Percentiles rank a stretch among this genome's conserved stretches.
These are phyloP conservation scores for Rhipidocladum racemiflorum DNA, from an alignment of 176 grass and related monocot genomes.

Conservation along the genomic window DNA sequence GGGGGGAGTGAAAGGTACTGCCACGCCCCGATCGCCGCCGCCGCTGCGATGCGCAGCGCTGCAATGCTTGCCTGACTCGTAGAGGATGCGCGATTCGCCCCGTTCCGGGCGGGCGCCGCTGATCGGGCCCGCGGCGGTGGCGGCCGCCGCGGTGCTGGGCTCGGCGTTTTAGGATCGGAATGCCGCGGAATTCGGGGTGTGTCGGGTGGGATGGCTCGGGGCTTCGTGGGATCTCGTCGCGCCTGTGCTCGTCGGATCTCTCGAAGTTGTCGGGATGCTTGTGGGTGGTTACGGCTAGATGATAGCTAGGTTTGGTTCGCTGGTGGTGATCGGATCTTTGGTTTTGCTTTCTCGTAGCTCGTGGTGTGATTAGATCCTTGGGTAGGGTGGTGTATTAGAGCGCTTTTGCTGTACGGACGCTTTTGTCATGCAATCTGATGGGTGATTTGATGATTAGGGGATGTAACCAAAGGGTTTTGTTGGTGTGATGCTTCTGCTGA, in stretches of 20 bases:
- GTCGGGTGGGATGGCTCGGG: not conserved
- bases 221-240: constrained; percentile 9
- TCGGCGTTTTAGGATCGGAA: constrained; percentile 25
- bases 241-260: constrained; percentile 21
- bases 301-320: not conserved
- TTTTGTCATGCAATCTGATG: not conserved
- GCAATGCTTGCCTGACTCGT: not conserved
- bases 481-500: not conserved
- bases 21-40: not conserved
- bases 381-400: not conserved
- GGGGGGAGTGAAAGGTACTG: constrained; percentile 8
- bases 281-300: not conserved
- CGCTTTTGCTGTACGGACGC: not conserved
- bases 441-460: not conserved
- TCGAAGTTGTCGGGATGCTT: not conserved
- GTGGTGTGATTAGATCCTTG: constrained; percentile 19
- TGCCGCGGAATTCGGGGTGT: constrained; percentile 1
- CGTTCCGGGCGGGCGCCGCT: not conserved
- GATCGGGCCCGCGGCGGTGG: constrained; percentile 3
- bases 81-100: not conserved
- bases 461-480: not conserved
- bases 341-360: not conserved
- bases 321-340: constrained; percentile 11
- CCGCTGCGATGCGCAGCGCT: not conserved
- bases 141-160: not conserved